Percentiles rank a stretch among this genome's conserved stretches.
Evolutionary conservation across 441 rosid species (phyloP).

Genomic region (Raphanus hybrid): DNA sequence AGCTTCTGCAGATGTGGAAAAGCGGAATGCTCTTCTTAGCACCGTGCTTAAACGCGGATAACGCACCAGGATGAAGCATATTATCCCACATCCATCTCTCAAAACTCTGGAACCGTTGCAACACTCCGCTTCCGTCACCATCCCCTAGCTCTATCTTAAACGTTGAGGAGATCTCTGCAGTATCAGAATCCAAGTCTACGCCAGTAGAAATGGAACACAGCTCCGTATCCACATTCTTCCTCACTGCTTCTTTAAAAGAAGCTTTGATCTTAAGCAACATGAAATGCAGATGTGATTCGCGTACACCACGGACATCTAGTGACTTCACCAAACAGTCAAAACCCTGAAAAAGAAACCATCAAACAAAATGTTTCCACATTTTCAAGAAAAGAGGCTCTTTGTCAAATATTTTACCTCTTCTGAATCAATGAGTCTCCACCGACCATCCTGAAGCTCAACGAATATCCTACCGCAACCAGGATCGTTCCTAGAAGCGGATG

Average conservation of each 20-base stretch:
- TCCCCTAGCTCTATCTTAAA: constrained; percentile 68
- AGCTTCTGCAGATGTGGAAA: constrained; percentile 57
- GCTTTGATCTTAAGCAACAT: constrained; percentile 73
- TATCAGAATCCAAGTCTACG: constrained; percentile 57
- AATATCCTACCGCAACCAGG: constrained; percentile 89
- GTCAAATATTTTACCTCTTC: constrained; percentile 54
- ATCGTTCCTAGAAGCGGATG: constrained; percentile 71
- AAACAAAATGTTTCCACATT: constrained; percentile 13
- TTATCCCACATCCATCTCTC: constrained; percentile 90
- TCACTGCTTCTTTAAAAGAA: constrained; percentile 67
- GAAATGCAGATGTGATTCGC: constrained; percentile 73
- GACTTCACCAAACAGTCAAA: constrained; percentile 66
- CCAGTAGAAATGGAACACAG: constrained; percentile 34
- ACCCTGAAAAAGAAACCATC: constrained; percentile 48
- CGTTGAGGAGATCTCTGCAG: constrained; percentile 61
- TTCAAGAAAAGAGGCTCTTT: background rate
- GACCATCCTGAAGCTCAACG: constrained; percentile 73
- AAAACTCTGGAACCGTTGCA: constrained; percentile 70
- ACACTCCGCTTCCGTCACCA: constrained; percentile 46
- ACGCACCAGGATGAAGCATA: constrained; percentile 47
- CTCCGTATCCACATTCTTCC: constrained; percentile 42
- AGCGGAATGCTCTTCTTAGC: constrained; percentile 60
- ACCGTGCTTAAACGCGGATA: constrained; percentile 61
- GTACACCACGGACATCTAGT: constrained; percentile 78
- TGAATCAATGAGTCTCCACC: constrained; percentile 82